A percentile compares a stretch with the other conserved stretches of the same genome.
Evolutionary conservation across 2,329 filamentous ascomycete genomes (phyloP).

Genomic region (Tolypocladium album): DNA sequence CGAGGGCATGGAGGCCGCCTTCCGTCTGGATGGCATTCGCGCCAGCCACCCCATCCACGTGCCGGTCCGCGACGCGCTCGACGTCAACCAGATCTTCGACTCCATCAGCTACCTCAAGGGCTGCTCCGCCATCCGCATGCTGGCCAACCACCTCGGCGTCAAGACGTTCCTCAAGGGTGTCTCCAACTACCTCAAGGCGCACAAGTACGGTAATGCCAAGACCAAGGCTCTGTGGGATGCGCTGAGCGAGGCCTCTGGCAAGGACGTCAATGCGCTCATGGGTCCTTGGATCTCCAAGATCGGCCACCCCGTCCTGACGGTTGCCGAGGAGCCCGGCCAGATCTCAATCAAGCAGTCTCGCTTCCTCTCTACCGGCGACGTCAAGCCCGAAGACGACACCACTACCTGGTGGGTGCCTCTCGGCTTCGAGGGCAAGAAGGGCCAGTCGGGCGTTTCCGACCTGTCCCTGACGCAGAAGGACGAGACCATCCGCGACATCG

Average conservation of each 20-base stretch:
- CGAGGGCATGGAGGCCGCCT: constrained; percentile 87
- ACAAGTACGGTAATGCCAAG: constrained; percentile 83
- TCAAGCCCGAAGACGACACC: constrained; percentile 79
- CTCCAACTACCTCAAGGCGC: constrained; percentile 75
- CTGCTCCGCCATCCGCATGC: constrained; percentile 92
- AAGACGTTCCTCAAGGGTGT: constrained; percentile 88
- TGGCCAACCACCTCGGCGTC: constrained; percentile 79
- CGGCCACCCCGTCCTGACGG: constrained; percentile 81
- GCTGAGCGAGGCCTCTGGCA: constrained; percentile 74
- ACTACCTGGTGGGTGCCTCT: constrained; percentile 96
- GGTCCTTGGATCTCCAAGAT: constrained; percentile 91
- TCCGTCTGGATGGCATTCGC: constrained; percentile 79
- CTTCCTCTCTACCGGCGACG: constrained; percentile 86
- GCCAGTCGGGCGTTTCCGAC: constrained; percentile 49
- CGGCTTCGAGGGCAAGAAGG: constrained; percentile 65
- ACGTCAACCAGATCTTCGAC: constrained; percentile 97
- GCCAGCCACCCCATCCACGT: constrained; percentile 96
- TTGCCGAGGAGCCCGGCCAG: constrained; percentile 73
- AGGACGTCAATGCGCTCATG: constrained; percentile 83
- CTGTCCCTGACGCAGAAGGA: constrained; percentile 66
- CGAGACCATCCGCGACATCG: constrained; percentile 63
- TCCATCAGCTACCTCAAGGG: constrained; percentile 95
- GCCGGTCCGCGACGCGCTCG: constrained; percentile 81
- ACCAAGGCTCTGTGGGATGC: constrained; percentile 88
- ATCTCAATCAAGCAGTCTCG: constrained; percentile 76